Base-by-base conservation (phyloP, 768 basidiomycete genomes). In the Coprinopsis cinerea region DNA sequence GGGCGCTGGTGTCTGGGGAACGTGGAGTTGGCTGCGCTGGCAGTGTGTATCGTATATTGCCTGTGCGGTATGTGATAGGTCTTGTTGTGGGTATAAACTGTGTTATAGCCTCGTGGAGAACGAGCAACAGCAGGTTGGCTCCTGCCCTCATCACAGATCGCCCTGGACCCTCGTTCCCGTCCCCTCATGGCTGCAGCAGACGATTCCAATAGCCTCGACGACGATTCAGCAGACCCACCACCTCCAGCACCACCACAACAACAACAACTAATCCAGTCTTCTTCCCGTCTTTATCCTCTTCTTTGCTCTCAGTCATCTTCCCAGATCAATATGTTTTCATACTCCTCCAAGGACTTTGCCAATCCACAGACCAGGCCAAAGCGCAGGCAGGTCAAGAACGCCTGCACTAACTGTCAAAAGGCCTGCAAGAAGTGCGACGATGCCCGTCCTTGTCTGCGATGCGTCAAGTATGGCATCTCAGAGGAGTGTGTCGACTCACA, bases 371-470 rank as follows among this genome's bases (percentile, higher is more conserved):
- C 76, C 53, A 83, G 83, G 55, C 74, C 85, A 32, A 92, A 92
- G 67, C 87, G 89, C 56, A 75, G 84, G 47, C 89, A 92, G 60
- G 90, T 92, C 72, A 92, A 91, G 77, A 91, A 90, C 56, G 89
- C 89, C 46, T 92, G 90, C 67, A 91, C 88, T 26, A 88, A 88
- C 56, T 92, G 90, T 61, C 90, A 91, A 66, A 90, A 88, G 64
- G 86, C 89, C 2, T 92, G 88, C 76, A 92, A 92, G 74, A 90
- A 91, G 65, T 92, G 88, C 63, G 90, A 92, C 67, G 88, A 90
- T 59, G 90, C 86, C 58, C 79, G 92, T 55, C 92, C 92, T 53
- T 96, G 93, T 66, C 85, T 89, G 50, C 84, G 93, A 53, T 96
- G 93, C 59, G 84, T 92, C 61, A 92, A 88, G 70, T 94, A 94